Evolutionary conservation across 495 filamentous ascomycete species (phyloP), one percentile per base, ranked within the genome.

Genomic region (Collariella sp.): DNA sequence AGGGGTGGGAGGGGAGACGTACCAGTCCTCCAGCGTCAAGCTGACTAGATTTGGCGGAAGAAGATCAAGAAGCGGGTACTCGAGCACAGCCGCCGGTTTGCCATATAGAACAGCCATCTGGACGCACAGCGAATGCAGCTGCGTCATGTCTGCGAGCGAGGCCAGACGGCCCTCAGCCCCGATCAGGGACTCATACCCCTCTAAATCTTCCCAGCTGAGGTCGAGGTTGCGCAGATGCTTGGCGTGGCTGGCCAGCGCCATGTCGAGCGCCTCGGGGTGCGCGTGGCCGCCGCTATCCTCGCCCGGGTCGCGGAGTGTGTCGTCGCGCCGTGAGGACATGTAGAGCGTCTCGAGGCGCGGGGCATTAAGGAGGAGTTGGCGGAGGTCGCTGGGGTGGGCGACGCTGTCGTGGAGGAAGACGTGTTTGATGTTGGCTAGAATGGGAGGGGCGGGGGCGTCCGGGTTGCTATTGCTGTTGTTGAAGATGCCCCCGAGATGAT

Each of bases 21-120:
- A 31, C 61, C 59, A 69, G 50, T 69, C 67, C 34, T 67, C 65
- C 18, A 69, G 57, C 1, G 61, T 57, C 7, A 69, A 52, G 49
- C 66, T 63, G 20, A 66, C 59, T 15, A 69, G 59, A 34, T 62
- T 64, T 5, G 63, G 60, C 40, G 67, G 67, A 7, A 69, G 59
- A 9, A 69, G 46, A 1, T 61, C 61, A 11, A 52, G 46, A 2
- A 69, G 52, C 18, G 55, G 59, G n/a, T 45, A 57, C 6, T 36
- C 26, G 7, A 43, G 40, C n/a, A 53, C 56, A 0, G 48, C 44
- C 3, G 57, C 46, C 5, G 46, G 34, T 2, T 11, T 22, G 3
- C 65, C 63, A 41, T 66, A 65, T 36, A 69, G 41, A 24, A 59
- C 34, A 13, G 41, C 59, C 34, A 66, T 53, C 44, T 67, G 67